A percentile compares a stretch with the other conserved stretches of the same genome.
These are phyloP conservation scores for Colletotrichum gigasporum DNA, from an alignment of 2,329 filamentous ascomycete species.

Conservation along the genomic window DNA sequence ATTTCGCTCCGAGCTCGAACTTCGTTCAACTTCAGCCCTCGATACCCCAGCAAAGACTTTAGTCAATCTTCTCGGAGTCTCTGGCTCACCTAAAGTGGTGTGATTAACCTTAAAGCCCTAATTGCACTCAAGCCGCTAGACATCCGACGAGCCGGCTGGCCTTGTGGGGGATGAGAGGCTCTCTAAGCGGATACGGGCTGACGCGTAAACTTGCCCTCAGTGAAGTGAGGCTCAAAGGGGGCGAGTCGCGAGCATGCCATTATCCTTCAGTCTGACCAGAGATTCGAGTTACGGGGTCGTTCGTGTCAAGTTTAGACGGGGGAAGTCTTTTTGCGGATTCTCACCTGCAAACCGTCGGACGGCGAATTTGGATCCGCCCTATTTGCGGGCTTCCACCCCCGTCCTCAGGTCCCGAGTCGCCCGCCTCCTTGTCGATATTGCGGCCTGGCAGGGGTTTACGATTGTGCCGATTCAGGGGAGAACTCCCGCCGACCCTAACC, in stretches of 20 bases:
- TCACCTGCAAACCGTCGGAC: too few relatives aligned
- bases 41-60: background rate
- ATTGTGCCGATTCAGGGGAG: background rate
- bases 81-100: background rate
- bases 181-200: constrained; percentile 11
- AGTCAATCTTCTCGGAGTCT: background rate
- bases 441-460: too few relatives aligned
- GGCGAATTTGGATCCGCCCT: too few relatives aligned
- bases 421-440: too few relatives aligned
- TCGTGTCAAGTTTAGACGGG: background rate
- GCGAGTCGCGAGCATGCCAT: background rate
- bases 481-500: too few relatives aligned
- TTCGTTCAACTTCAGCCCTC: background rate
- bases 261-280: background rate
- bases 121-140: background rate
- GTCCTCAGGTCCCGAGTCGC: too few relatives aligned
- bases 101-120: constrained; percentile 22
- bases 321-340: too few relatives aligned
- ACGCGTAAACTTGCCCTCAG: constrained; percentile 15
- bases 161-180: constrained; percentile 15
- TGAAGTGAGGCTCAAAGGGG: background rate
- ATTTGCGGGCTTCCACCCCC: too few relatives aligned
- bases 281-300: background rate
- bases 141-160: background rate
- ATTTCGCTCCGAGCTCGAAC: background rate